Percentiles rank a stretch among this genome's conserved stretches.
Evolutionary conservation across 208 protist genomes (phyloP).

Genomic region (Leishmania turanica): DNA sequence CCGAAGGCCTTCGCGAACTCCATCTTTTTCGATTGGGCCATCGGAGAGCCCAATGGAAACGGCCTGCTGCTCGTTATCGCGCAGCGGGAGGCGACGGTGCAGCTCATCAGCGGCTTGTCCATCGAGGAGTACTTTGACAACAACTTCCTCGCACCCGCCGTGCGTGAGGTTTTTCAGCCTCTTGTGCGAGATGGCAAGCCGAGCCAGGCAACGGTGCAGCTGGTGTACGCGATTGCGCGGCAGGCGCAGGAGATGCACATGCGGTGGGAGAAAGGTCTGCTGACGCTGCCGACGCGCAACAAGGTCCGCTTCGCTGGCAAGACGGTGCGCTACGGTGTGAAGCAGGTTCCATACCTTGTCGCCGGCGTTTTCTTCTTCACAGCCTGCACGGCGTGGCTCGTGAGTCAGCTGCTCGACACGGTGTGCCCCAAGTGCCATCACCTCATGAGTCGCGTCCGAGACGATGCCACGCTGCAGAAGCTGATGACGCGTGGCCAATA

Average conservation of each 20-base stretch:
- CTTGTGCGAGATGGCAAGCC: slow-evolving; percentile 78
- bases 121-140: slow-evolving; percentile 85
- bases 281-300: slow-evolving; percentile 71
- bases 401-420: slow-evolving; percentile 78
- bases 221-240: slow-evolving; percentile 87
- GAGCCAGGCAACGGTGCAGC: slow-evolving; percentile 82
- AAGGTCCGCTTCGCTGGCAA: slow-evolving; percentile 65
- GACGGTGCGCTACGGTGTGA: slow-evolving; percentile 64
- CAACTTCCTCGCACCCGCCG: slow-evolving; percentile 68
- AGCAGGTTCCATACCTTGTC: slow-evolving; percentile 64
- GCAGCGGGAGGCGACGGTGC: slow-evolving; percentile 81
- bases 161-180: slow-evolving; percentile 80
- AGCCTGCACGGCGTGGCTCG: slow-evolving; percentile 53
- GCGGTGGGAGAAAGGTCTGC: slow-evolving; percentile 59
- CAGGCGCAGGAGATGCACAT: slow-evolving; percentile 83
- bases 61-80: slow-evolving; percentile 82
- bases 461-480: slow-evolving; percentile 59
- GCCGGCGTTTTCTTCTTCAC: slow-evolving; percentile 64
- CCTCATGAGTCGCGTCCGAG: slow-evolving; percentile 76
- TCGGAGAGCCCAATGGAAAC: slow-evolving; percentile 77
- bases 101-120: slow-evolving; percentile 70
- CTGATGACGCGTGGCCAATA: slow-evolving; percentile 78
- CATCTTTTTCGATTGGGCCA: slow-evolving; percentile 87
- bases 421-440: slow-evolving; percentile 73
- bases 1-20: slow-evolving; percentile 81